Evolutionary conservation across 2,329 filamentous ascomycete species (phyloP), one percentile per base, ranked within the genome.

Genomic region (Aspergillus hiratsukae): DNA sequence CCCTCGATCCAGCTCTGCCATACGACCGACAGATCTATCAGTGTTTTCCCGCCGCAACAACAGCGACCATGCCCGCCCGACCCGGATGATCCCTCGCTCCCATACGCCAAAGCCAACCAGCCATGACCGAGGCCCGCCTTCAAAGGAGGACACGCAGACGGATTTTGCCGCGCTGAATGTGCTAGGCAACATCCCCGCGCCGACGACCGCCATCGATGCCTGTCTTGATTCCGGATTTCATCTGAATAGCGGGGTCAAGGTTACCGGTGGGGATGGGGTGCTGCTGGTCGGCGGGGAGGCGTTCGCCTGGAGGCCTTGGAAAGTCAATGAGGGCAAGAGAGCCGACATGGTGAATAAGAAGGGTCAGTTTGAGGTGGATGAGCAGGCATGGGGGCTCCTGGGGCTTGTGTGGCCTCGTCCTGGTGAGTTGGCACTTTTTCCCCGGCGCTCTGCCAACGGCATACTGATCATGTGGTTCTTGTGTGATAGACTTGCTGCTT

Each of bases 301-400:
- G 0, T 97, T 97, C 72, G 76, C 80, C 51, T 99, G 94, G 94
- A 79, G 83, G 69, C 94, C 94, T 4, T 97, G 93, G 91, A 75
- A 83, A 58, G 73, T 61, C 59, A 37, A 58, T 61, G 57, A 73
- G 63, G 66, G 71, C 67, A 66, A 67, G 64, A 76, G 66, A 58
- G 73, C 72, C 59, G 74, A 65, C 57, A 75, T 96, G 66, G 69
- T 88, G 54, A 96, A 96, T 73, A 75, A 72, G 49, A 91, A 88
- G 73, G 89, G 91, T 0, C 89, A 95, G 72, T 92, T 90, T 80
- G 90, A 96, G 64, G 81, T 94, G 28, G 80, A 81, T 4, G 78
- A 83, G 55, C 82, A 85, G 59, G 85, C 83, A 14, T 92, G 93
- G 81, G 90, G 88, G 2, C 64, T 95, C 46, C 77, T 97, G 71